A percentile compares a stretch with the other conserved stretches of the same genome.
Conservation (phyloP, 306 rosid species). For the Dalbergia cochinchinensis region DNA sequence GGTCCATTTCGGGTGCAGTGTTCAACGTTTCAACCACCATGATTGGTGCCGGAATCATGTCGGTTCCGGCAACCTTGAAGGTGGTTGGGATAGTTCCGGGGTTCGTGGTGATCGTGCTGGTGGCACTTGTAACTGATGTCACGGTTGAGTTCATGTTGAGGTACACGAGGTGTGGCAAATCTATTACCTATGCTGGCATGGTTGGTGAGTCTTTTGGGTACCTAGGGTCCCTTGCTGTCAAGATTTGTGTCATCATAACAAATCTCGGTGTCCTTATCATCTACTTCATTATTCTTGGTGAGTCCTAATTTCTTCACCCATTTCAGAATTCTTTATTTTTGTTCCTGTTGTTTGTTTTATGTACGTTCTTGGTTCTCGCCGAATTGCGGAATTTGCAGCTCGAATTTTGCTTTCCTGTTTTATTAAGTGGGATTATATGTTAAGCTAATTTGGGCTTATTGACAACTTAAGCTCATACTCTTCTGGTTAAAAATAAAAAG, state of each 20-base stretch:
- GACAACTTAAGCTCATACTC: not conserved
- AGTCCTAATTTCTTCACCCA: slow-evolving; percentile 18
- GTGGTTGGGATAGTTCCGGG: slow-evolving; percentile 68
- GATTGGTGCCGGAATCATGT: slow-evolving; percentile 76
- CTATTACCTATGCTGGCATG: slow-evolving; percentile 63
- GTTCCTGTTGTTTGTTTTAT: not conserved
- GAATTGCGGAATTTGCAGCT: not conserved
- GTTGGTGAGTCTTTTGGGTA: slow-evolving; percentile 63
- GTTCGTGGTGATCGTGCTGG: slow-evolving; percentile 48
- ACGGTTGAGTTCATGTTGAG: slow-evolving; percentile 66
- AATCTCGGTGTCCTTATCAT: slow-evolving; percentile 65
- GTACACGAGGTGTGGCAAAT: slow-evolving; percentile 57
- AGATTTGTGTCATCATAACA: slow-evolving; percentile 61
- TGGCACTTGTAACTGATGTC: slow-evolving; percentile 56
- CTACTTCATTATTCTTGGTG: slow-evolving; percentile 67
- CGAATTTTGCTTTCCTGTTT: not conserved
- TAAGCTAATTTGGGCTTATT: not conserved
- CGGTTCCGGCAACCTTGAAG: slow-evolving; percentile 72
- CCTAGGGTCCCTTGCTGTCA: slow-evolving; percentile 54
- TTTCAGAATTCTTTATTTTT: not conserved
- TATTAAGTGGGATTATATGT: not conserved
- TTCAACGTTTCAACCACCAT: slow-evolving; percentile 72
- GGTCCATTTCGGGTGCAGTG: slow-evolving; percentile 55
- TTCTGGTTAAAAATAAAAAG: not conserved
- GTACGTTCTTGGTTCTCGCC: not conserved